These are phyloP conservation scores for Sporothrix brunneoviolacea DNA, from an alignment of 2,329 filamentous ascomycete genomes.

Conservation along the genomic window DNA sequence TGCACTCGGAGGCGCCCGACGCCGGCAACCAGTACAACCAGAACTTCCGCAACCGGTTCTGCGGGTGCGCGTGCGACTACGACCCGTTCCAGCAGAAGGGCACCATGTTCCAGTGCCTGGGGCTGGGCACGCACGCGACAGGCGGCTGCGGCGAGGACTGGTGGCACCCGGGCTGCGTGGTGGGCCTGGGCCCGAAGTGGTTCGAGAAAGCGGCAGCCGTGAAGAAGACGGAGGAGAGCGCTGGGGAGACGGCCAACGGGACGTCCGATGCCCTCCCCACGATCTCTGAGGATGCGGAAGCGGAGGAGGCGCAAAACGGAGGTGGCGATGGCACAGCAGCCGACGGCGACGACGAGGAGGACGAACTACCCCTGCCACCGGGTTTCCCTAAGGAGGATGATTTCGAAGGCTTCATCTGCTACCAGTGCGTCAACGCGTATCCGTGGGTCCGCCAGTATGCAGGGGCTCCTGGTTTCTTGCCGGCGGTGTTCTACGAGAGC, in stretches of 20 bases:
- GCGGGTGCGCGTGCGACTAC: constrained; percentile 81
- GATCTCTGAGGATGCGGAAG: constrained; percentile 13
- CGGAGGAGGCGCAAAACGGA: constrained; percentile 25
- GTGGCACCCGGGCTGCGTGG: constrained; percentile 91
- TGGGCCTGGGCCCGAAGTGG: constrained; percentile 72
- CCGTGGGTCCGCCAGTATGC: constrained; percentile 92
- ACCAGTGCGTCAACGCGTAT: constrained; percentile 81
- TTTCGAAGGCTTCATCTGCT: constrained; percentile 88
- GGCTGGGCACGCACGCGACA: constrained; percentile 69
- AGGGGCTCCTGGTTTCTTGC: constrained; percentile 69
- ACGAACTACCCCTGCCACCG: constrained; percentile 62
- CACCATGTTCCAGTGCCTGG: constrained; percentile 96
- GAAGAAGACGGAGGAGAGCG: not conserved
- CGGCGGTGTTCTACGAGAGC: constrained; percentile 53
- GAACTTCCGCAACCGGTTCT: constrained; percentile 91
- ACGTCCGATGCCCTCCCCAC: constrained; percentile 9
- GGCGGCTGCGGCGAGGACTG: constrained; percentile 95
- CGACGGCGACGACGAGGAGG: constrained; percentile 15
- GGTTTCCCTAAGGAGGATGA: constrained; percentile 85
- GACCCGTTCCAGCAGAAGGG: constrained; percentile 84
- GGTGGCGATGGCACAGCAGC: constrained; percentile 29
- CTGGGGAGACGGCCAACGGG: not conserved
- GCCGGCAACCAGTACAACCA: constrained; percentile 85
- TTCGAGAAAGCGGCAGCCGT: constrained; percentile 40
- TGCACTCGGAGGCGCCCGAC: constrained; percentile 67